Percentiles rank a stretch among this genome's conserved stretches.
Evolutionary conservation across 164 flowering plant species (phyloP).

Genomic region (Vitis vinifera): ASM3070453v1 NC_081809.1:15258501-15259000

Average conservation of each 20-base stretch:
- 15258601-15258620: too few relatives aligned
- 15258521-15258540: too few relatives aligned
- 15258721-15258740: constrained; percentile 10
- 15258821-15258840: neutral
- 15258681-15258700: neutral
- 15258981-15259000: neutral
- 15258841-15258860: neutral
- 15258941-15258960: neutral
- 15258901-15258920: neutral
- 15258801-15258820: neutral
- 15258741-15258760: neutral
- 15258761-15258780: neutral
- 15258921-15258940: neutral
- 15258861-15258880: neutral
- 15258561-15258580: too few relatives aligned
- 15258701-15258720: neutral
- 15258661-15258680: neutral
- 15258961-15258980: neutral
- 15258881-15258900: neutral
- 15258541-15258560: too few relatives aligned
- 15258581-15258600: too few relatives aligned
- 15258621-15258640: too few relatives aligned
- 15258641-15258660: neutral
- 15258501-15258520: too few relatives aligned
- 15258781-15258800: constrained; percentile 3